A percentile compares a stretch with the other conserved stretches of the same genome.
These are phyloP conservation scores for Mucor racemosus DNA, from an alignment of 371 early-diverging fungal species.

Conservation along the genomic window DNA sequence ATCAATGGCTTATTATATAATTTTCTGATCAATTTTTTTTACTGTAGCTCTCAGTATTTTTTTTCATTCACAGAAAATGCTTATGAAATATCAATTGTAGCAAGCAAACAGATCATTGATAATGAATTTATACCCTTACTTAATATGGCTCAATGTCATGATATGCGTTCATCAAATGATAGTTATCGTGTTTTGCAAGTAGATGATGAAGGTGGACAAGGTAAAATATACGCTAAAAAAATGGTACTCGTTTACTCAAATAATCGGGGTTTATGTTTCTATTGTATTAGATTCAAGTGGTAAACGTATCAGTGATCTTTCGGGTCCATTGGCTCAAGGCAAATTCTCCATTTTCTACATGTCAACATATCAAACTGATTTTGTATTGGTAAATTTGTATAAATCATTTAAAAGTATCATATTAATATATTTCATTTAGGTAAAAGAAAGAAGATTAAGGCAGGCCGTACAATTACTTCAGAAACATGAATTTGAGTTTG, in stretches of 20 bases:
- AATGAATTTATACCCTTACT: slow-evolving; percentile 55
- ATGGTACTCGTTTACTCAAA: background rate
- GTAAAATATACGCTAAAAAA: slow-evolving; percentile 35
- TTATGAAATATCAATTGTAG: slow-evolving; percentile 74
- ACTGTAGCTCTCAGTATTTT: slow-evolving; percentile 62
- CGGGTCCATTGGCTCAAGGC: slow-evolving; percentile 68
- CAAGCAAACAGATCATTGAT: slow-evolving; percentile 59
- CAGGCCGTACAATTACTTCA: slow-evolving; percentile 63
- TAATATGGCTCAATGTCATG: slow-evolving; percentile 39
- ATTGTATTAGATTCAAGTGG: slow-evolving; percentile 75
- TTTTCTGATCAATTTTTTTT: background rate
- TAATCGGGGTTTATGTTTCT: slow-evolving; percentile 4
- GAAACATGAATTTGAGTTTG: slow-evolving; percentile 58
- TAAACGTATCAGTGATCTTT: slow-evolving; percentile 73
- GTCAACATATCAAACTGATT: slow-evolving; percentile 78
- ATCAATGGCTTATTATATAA: background rate
- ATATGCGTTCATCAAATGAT: slow-evolving; percentile 56
- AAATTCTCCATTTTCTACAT: slow-evolving; percentile 73
- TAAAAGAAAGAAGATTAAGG: slow-evolving; percentile 64
- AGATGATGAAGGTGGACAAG: slow-evolving; percentile 71
- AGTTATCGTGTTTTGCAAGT: slow-evolving; percentile 73
- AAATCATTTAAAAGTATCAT: no score
- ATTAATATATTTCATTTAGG: slow-evolving; percentile 42
- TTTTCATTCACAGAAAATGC: slow-evolving; percentile 79
- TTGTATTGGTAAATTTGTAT: slow-evolving; percentile 67